Evolutionary conservation across 2,329 filamentous ascomycete genomes (phyloP).

Genomic region (Diplodia sapinea): DNA sequence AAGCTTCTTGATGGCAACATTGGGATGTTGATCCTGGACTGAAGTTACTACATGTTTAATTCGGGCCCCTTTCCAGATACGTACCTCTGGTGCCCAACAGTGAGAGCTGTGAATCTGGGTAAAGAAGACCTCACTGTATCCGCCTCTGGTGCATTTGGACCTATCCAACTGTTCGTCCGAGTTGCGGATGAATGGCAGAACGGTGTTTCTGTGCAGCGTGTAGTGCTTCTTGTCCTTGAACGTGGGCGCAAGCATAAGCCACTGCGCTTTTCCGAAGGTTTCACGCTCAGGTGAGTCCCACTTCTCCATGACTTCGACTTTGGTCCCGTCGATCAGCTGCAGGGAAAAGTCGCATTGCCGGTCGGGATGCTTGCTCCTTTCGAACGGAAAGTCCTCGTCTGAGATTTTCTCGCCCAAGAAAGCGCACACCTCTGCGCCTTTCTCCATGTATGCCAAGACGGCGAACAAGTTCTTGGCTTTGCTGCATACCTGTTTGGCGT

Average conservation of each 20-base stretch:
- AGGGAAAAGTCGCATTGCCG: neutral
- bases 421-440: neutral
- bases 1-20: neutral
- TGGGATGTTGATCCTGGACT: neutral
- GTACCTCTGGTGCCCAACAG: neutral
- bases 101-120: neutral
- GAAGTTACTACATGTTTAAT: no score
- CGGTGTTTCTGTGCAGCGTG: neutral
- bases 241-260: neutral
- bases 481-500: slow-evolving; percentile 9
- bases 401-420: neutral
- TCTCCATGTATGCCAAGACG: slow-evolving; percentile 22
- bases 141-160: neutral
- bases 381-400: slow-evolving; percentile 5
- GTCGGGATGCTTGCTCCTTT: neutral
- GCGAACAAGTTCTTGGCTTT: slow-evolving; percentile 22
- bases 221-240: slow-evolving; percentile 3
- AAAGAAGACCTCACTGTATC: neutral
- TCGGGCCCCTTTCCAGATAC: neutral
- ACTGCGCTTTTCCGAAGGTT: neutral
- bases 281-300: neutral
- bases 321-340: neutral
- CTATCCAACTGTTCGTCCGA: neutral
- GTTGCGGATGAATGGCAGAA: neutral
- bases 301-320: neutral